phyloP scores from a whole-genome alignment of 768 basidiomycete species.

The Lactarius tabidus region DNA sequence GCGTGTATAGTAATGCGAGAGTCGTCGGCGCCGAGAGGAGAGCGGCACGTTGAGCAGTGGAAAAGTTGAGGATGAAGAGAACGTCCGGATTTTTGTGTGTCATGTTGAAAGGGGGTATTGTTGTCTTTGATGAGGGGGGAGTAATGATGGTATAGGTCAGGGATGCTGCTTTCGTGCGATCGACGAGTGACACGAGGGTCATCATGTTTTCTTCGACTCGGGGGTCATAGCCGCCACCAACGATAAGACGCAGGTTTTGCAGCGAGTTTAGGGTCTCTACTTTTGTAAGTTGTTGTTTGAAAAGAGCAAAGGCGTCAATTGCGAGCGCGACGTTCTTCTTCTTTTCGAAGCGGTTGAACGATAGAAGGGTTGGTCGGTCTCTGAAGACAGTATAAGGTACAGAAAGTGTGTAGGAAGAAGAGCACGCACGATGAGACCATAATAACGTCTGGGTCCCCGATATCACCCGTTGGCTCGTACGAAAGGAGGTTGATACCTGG shows the following conservation, averaged over 20 bases:
- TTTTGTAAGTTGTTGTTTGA: slow-evolving; percentile 35
- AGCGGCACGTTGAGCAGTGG: slow-evolving; percentile 75
- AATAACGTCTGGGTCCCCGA: slow-evolving; percentile 48
- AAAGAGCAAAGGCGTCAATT: slow-evolving; percentile 65
- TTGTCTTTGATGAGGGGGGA: slow-evolving; percentile 38
- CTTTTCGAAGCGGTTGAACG: slow-evolving; percentile 91
- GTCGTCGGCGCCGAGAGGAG: slow-evolving; percentile 68
- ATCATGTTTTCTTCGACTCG: slow-evolving; percentile 79
- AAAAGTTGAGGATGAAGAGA: slow-evolving; percentile 90
- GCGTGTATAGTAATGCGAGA: slow-evolving; percentile 84
- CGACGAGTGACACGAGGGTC: slow-evolving; percentile 60
- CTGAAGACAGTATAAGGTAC: slow-evolving; percentile 34
- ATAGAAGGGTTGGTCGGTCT: slow-evolving; percentile 68
- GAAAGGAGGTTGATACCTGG: slow-evolving; percentile 85
- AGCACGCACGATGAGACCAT: slow-evolving; percentile 56
- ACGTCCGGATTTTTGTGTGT: slow-evolving; percentile 51
- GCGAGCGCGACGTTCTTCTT: slow-evolving; percentile 92
- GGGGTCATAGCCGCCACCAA: slow-evolving; percentile 92
- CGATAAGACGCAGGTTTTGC: slow-evolving; percentile 58
- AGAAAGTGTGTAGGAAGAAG: neutral
- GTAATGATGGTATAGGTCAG: slow-evolving; percentile 59
- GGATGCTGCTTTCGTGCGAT: slow-evolving; percentile 47
- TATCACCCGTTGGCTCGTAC: slow-evolving; percentile 47
- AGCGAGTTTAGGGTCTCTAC: slow-evolving; percentile 23
- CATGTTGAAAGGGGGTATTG: slow-evolving; percentile 41